Evolutionary conservation across 1,284 basidiomycete species (phyloP), one percentile per base, ranked within the genome.

Genomic region (Schizophyllum amplum): DNA sequence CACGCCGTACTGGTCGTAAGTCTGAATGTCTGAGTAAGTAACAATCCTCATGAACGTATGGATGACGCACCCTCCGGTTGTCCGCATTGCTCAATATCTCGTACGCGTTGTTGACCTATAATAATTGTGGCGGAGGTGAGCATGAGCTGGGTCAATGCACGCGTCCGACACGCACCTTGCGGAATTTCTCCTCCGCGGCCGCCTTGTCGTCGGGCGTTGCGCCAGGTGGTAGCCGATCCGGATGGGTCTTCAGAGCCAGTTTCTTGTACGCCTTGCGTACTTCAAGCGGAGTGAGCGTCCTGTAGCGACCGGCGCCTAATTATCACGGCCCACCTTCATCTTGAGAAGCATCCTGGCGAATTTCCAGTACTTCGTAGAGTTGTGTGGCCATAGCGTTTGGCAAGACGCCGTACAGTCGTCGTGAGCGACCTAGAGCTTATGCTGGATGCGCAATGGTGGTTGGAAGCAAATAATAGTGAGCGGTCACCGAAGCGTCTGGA

Each of bases 1-100:
- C 52, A 82, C 75, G 47, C 88, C 86, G 61, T 84, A 71, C 22
- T 68, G 67, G 65, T 91, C 89, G 67, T 90, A 91, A n/a, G 77
- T 59, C 79, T 87, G 59, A 42, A 26, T 17, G 53, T 23, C 54
- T 53, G 24, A 51, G 57, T 56, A 27, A 22, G 46, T 47, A 24
- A 23, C 24, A 47, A 26, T 26, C 20, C 47, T 21, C 21, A 48
- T 21, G 21, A 27, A 3, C 54, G 55, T 17, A 61, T n/a, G 17
- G 52, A 42, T 7, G 11, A 61, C 71, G 52, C 55, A 78, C 77
- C 61, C 65, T 71, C 58, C 75, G 72, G 57, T 75, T 80, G 56
- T 72, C 64, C n/a, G 72, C 61, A 60, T 79, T 74, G 57, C 64
- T 78, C 50, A 81, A 65, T 1, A 81, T 71, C 61, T 81, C 77